A percentile compares a stretch with the other conserved stretches of the same genome.
Evolutionary conservation across 2,329 filamentous ascomycete species (phyloP).

Genomic region (Penicillium rolfsii): DNA sequence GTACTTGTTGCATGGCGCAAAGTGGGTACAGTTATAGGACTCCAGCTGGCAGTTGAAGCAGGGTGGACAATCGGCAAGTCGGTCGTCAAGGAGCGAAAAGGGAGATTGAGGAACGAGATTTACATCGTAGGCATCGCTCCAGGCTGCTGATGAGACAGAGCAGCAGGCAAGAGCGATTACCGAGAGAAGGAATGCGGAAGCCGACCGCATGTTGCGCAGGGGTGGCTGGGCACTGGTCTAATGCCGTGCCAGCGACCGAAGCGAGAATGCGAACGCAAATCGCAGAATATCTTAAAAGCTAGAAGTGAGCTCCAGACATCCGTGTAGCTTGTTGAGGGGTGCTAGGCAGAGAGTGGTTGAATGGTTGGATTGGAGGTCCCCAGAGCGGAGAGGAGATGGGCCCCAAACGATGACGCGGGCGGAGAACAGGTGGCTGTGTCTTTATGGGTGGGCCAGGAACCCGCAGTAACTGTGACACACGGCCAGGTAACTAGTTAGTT

Average conservation of each 20-base stretch:
- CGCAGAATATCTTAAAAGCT: conserved; percentile 10
- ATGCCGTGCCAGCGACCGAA: conserved; percentile 14
- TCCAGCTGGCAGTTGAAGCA: conserved; percentile 98
- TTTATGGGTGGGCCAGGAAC: conserved; percentile 22
- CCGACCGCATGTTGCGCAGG: conserved; percentile 34
- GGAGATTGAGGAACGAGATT: conserved; percentile 68
- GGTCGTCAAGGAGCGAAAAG: conserved; percentile 67
- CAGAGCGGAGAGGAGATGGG: conserved; percentile 25
- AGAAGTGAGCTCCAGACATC: conserved; percentile 2
- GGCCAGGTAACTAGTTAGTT: too few relatives aligned
- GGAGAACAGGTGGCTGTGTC: conserved; percentile 35
- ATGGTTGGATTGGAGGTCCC: conserved; percentile 12
- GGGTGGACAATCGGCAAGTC: conserved; percentile 57
- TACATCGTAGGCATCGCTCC: conserved; percentile 61
- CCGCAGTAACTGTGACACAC: neutral
- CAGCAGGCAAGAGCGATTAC: conserved; percentile 34
- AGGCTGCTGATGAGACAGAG: conserved; percentile 28
- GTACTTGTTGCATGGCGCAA: conserved; percentile 81
- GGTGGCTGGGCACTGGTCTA: conserved; percentile 15
- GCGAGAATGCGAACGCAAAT: conserved; percentile 12
- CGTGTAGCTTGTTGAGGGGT: conserved; percentile 6
- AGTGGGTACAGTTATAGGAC: conserved; percentile 89
- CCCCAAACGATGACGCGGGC: conserved; percentile 38
- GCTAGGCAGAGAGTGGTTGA: conserved; percentile 9
- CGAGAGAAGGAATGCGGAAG: conserved; percentile 28